Evolutionary conservation across 202 grass and related monocot genomes (phyloP).

Genomic region (Elaeis oleifera): DNA sequence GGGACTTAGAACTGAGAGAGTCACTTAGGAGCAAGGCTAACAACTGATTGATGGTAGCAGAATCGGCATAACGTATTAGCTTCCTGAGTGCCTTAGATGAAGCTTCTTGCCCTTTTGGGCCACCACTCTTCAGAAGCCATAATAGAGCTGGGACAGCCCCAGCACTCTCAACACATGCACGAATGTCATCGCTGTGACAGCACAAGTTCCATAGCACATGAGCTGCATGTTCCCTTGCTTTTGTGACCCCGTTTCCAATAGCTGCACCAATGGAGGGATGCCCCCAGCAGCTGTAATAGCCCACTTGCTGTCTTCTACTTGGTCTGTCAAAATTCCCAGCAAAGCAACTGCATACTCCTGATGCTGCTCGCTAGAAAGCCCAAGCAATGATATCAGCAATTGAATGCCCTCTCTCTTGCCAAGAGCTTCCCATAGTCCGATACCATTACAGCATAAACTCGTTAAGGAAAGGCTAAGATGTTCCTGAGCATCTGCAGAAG

Average conservation of each 20-base stretch:
- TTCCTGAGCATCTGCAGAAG: conserved; percentile 72
- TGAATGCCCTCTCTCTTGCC: conserved; percentile 88
- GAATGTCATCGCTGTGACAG: conserved; percentile 80
- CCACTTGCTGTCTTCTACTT: conserved; percentile 96
- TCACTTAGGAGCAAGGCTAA: conserved; percentile 67
- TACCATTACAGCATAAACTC: conserved; percentile 51
- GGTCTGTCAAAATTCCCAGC: conserved; percentile 74
- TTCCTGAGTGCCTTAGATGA: conserved; percentile 87
- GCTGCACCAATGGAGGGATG: conserved; percentile 72
- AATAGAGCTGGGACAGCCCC: conserved; percentile 70
- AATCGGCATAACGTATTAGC: conserved; percentile 61
- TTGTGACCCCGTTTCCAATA: conserved; percentile 66
- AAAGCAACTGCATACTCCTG: conserved; percentile 90
- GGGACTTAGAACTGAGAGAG: conserved; percentile 54
- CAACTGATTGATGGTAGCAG: conserved; percentile 86
- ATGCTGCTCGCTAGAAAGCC: conserved; percentile 87
- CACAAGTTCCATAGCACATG: conserved; percentile 84
- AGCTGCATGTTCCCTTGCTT: conserved; percentile 78
- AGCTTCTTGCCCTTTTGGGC: conserved; percentile 57
- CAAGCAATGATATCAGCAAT: conserved; percentile 86
- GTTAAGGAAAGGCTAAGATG: conserved; percentile 61
- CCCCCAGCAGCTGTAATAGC: conserved; percentile 97
- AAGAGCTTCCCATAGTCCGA: conserved; percentile 76
- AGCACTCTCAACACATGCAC: conserved; percentile 89
- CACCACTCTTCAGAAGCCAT: conserved; percentile 76